Conservation (phyloP, 1,284 basidiomycete species). For the Irpex lacteus region DNA sequence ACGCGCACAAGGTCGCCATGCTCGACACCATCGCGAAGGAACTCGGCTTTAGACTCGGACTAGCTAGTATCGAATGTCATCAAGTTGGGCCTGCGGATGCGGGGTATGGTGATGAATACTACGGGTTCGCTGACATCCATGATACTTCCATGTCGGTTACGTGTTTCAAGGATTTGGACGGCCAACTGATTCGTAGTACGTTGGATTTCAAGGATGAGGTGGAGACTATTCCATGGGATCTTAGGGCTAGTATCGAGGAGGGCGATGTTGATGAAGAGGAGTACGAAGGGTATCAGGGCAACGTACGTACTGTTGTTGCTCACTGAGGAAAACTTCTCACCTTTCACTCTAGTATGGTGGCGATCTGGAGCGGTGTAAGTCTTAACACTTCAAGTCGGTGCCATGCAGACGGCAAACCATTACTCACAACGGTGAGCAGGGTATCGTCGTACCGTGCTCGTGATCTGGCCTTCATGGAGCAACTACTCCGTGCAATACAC, state of each 20-base stretch:
- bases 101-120: background rate
- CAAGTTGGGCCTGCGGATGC: background rate
- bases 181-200: slow-evolving; percentile 18
- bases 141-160: slow-evolving; percentile 6
- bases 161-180: slow-evolving; percentile 38
- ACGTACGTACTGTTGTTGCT: background rate
- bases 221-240: slow-evolving; percentile 7
- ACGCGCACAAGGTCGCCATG: slow-evolving; percentile 18
- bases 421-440: slow-evolving; percentile 22
- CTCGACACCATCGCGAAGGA: slow-evolving; percentile 17
- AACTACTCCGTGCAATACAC: slow-evolving; percentile 24
- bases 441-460: slow-evolving; percentile 41
- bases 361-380: background rate
- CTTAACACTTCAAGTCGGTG: background rate
- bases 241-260: background rate
- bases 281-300: background rate
- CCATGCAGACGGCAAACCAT: background rate
- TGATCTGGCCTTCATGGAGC: slow-evolving; percentile 35
- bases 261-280: background rate
- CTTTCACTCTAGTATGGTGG: background rate
- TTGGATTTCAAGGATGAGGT: slow-evolving; percentile 28
- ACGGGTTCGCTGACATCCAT: slow-evolving; percentile 29
- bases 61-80: slow-evolving; percentile 34
- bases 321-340: background rate
- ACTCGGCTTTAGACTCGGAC: slow-evolving; percentile 23